phyloP scores from a whole-genome alignment of 2,329 filamentous ascomycete genomes.

The Colletotrichum sansevieriae region DNA sequence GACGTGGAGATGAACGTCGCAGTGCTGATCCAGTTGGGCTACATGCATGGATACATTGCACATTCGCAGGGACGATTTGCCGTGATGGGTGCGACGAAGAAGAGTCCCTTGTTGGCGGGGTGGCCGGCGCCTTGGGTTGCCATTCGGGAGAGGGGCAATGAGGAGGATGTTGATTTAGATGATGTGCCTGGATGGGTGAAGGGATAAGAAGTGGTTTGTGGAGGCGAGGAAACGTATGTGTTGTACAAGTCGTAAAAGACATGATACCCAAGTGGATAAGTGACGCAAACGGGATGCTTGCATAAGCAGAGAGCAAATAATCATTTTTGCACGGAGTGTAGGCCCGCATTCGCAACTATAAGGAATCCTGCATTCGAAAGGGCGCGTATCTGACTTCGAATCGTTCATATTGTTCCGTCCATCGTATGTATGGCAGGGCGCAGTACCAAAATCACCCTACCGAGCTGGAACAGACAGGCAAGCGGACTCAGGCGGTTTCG shows the following conservation, averaged over 20 bases:
- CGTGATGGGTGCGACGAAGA: constrained; percentile 79
- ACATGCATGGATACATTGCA: constrained; percentile 87
- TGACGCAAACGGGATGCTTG: background rate
- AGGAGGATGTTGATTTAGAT: constrained; percentile 71
- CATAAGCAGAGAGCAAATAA: background rate
- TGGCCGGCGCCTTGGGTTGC: constrained; percentile 83
- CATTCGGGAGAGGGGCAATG: constrained; percentile 70
- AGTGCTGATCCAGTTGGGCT: constrained; percentile 81
- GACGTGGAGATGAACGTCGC: constrained; percentile 85
- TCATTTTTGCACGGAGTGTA: background rate
- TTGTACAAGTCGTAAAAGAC: background rate
- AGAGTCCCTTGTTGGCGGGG: constrained; percentile 74
- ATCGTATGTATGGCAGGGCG: constrained; percentile 10
- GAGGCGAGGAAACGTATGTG: background rate
- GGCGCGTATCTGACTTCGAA: constrained; percentile 1
- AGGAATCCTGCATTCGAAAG: background rate
- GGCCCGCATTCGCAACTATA: background rate
- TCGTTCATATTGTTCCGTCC: constrained; percentile 18
- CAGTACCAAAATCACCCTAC: background rate
- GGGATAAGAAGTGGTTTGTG: constrained; percentile 43
- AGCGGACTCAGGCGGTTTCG: background rate
- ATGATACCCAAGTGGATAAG: constrained; percentile 37
- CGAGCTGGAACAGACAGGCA: background rate
- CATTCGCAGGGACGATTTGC: constrained; percentile 83
- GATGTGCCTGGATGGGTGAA: constrained; percentile 84